phyloP scores from a whole-genome alignment of 768 basidiomycete species.

The Pisolithus microcarpus region DNA sequence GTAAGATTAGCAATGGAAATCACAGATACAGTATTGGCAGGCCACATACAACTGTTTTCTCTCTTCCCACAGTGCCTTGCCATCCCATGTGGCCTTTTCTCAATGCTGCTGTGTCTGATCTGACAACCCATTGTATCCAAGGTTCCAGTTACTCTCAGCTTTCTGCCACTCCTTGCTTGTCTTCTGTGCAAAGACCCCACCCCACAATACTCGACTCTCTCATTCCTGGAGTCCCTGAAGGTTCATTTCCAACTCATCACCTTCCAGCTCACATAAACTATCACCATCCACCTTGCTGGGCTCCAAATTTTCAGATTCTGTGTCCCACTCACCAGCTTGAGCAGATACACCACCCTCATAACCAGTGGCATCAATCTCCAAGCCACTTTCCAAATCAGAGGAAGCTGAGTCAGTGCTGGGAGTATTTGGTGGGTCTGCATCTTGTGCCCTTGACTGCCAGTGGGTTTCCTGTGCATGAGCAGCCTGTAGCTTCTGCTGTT shows the following conservation, averaged over 20 bases:
- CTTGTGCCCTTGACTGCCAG: not conserved
- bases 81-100: too few species aligned
- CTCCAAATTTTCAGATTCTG: not conserved
- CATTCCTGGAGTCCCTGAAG: not conserved
- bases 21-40: not conserved
- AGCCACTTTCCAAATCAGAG: too few species aligned
- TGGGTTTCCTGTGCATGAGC: not conserved
- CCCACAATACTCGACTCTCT: not conserved
- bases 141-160: not conserved
- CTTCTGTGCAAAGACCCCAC: not conserved
- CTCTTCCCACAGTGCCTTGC: not conserved
- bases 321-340: not conserved
- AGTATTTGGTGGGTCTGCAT: not conserved
- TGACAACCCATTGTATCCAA: not conserved
- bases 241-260: not conserved
- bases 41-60: not conserved
- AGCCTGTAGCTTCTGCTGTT: too few species aligned
- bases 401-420: too few species aligned
- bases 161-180: not conserved
- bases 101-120: not conserved
- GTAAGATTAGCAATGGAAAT: too few species aligned
- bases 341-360: not conserved
- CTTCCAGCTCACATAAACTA: not conserved
- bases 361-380: not conserved
- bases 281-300: not conserved